Base-by-base conservation (phyloP, 441 rosid genomes). In the Gossypium davidsonii region DNA sequence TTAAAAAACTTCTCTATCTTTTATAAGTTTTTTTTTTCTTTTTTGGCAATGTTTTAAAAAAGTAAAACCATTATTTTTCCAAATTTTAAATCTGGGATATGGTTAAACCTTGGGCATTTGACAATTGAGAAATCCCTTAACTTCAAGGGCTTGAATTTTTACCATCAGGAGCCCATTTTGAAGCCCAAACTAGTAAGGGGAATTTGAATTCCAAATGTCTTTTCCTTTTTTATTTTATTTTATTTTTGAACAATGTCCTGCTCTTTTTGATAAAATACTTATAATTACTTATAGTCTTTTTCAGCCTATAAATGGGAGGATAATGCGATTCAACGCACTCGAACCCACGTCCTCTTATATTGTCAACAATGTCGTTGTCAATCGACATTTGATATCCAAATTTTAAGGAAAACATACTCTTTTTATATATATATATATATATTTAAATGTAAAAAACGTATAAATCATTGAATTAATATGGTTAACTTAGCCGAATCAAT, bases 251-350 rank as follows among this genome's bases (percentile, higher is more conserved):
- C 0, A 28, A 28, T 4, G 0, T 4, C 0, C 4, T 4, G 0
- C 0, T 31, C 0, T 31, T 31, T 31, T 31, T 31, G 5, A 31
- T 31, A 31, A 31, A 31, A 31, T 31, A 31, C 1, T 31, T 31
- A 31, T 0, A 4, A 31, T 0, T 31, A 26, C 0, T 26, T 26
- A 26, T 26, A 26, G 4, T 26, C 0, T 0, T 0, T 28, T 0
- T 3, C 0, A 28, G 4, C 5, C 5, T 0, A 31, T 4, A 31
- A 31, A 31, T 31, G 0, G 1, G 0, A 31, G 1, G 37, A 4
- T 31, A 31, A 31, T 31, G 1, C 0, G 37, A 31, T 31, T 31
- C 0, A 31, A 4, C 1, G 34, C 1, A 31, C 0, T 31, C 1
- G 1, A 31, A 31, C 34, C 1, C 6, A 31, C 37, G 1, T 31